Conservation (phyloP, 1,284 basidiomycete species). For the Neolentinus lepideus region DNA sequence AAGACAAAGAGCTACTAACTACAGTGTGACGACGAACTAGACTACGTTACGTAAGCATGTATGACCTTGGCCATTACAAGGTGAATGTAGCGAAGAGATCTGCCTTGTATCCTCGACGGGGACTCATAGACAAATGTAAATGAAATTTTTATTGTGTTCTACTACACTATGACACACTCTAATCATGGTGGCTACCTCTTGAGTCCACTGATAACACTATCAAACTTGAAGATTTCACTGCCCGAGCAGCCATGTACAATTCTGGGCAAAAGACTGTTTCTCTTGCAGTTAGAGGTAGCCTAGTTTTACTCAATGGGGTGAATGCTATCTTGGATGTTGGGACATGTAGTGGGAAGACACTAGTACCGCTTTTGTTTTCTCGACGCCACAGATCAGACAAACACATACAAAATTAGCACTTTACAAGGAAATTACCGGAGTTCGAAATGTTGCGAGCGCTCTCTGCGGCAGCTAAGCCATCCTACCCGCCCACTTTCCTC, state of each 20-base stretch:
- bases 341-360: slow-evolving; percentile 6
- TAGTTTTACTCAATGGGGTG: neutral
- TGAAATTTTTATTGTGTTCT: neutral
- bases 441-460: too few relatives aligned
- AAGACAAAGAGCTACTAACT: too few relatives aligned
- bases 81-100: neutral
- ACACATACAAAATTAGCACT: too few relatives aligned
- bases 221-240: neutral
- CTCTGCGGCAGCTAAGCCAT: too few relatives aligned
- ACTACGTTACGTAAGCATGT: too few relatives aligned
- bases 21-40: too few relatives aligned
- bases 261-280: neutral
- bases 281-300: neutral
- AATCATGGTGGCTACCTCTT: neutral
- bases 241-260: neutral
- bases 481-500: too few relatives aligned
- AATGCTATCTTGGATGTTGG: slow-evolving; percentile 7
- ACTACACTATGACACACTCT: neutral
- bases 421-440: too few relatives aligned
- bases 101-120: neutral
- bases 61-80: too few relatives aligned
- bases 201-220: neutral
- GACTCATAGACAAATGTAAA: neutral
- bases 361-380: slow-evolving; percentile 5
- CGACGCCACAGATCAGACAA: neutral